Conservation (phyloP, 1,284 basidiomycete genomes). For the Apiotrichum montevideense region DNA sequence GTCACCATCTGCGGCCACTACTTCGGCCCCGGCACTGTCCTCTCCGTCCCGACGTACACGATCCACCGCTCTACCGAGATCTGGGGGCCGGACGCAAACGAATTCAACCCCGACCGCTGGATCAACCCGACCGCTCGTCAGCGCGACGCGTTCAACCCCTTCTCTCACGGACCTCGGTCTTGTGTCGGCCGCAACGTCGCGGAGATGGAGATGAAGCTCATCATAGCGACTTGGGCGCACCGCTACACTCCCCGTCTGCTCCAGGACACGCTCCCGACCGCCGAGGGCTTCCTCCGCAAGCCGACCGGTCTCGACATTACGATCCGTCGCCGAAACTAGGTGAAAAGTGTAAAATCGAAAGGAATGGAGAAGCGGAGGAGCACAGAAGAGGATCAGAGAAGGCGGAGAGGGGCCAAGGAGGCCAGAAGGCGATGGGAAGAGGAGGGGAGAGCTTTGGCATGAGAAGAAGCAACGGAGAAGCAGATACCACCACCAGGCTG, state of each 20-base stretch:
- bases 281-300: constrained; percentile 21
- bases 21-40: constrained; percentile 16
- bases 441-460: too few species aligned
- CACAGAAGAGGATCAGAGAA: too few species aligned
- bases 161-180: constrained; percentile 27
- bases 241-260: constrained; percentile 16
- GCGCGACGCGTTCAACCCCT: constrained; percentile 24
- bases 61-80: constrained; percentile 53
- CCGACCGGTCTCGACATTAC: constrained; percentile 11
- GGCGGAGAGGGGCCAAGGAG: too few species aligned
- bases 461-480: too few species aligned
- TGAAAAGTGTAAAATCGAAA: too few species aligned
- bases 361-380: too few species aligned
- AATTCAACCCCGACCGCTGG: constrained; percentile 25
- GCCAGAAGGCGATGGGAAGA: too few species aligned
- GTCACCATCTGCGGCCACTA: constrained; percentile 17
- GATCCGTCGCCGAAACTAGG: constrained; percentile 6
- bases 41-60: constrained; percentile 20
- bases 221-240: constrained; percentile 16
- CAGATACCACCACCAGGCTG: too few species aligned
- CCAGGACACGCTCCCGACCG: constrained; percentile 10
- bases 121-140: constrained; percentile 11
- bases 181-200: constrained; percentile 30
- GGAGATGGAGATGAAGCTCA: constrained; percentile 21
- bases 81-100: constrained; percentile 56